Percentiles rank a stretch among this genome's conserved stretches.
These are phyloP conservation scores for Hyphopichia khmerensis DNA, from an alignment of 1,139 yeast species.

Conservation along the genomic window DNA sequence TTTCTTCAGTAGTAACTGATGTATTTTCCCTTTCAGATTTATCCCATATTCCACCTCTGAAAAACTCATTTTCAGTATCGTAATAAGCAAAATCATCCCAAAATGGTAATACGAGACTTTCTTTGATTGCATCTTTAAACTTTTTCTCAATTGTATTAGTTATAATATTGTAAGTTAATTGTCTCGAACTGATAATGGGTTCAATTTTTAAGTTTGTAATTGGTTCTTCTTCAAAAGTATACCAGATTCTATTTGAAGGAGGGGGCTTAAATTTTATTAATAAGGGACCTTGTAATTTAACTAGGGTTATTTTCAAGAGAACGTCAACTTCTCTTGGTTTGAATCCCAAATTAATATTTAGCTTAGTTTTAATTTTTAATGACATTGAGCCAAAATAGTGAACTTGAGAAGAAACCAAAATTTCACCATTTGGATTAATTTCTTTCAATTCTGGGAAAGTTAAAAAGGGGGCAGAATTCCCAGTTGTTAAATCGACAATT, in stretches of 20 bases:
- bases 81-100: slow-evolving; percentile 86
- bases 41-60: slow-evolving; percentile 94
- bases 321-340: slow-evolving; percentile 78
- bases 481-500: slow-evolving; percentile 71
- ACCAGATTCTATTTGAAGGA: slow-evolving; percentile 90
- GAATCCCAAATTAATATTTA: slow-evolving; percentile 72
- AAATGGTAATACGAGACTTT: slow-evolving; percentile 77
- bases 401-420: slow-evolving; percentile 61
- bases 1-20: slow-evolving; percentile 2
- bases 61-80: slow-evolving; percentile 62
- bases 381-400: slow-evolving; percentile 73
- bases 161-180: slow-evolving; percentile 71
- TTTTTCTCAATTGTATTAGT: slow-evolving; percentile 78
- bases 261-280: slow-evolving; percentile 76
- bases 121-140: slow-evolving; percentile 75
- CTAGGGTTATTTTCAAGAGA: slow-evolving; percentile 67
- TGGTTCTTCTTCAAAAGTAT: slow-evolving; percentile 81
- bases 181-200: slow-evolving; percentile 84
- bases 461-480: slow-evolving; percentile 76
- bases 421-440: slow-evolving; percentile 77
- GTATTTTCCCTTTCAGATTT: slow-evolving; percentile 20
- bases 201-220: slow-evolving; percentile 71
- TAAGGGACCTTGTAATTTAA: slow-evolving; percentile 71
- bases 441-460: slow-evolving; percentile 70
- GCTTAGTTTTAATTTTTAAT: slow-evolving; percentile 76